phyloP scores from a whole-genome alignment of 768 basidiomycete species.

The Sporobolomyces phaffii region DNA sequence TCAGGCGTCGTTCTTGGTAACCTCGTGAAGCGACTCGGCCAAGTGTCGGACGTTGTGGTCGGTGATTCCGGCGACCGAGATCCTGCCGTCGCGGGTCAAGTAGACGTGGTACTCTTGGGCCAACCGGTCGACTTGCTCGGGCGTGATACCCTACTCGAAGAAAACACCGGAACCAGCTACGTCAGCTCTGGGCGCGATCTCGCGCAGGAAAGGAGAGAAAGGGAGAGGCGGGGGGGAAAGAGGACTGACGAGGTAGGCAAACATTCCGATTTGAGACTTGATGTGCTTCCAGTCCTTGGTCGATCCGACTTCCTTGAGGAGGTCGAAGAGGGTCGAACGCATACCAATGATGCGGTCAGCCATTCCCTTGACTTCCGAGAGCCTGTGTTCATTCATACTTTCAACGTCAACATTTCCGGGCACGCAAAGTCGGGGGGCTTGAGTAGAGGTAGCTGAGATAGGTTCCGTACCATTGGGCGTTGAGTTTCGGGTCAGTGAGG shows the following conservation, averaged over 20 bases:
- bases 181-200: background rate
- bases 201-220: background rate
- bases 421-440: no score
- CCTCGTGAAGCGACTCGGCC: constrained; percentile 42
- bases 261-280: constrained; percentile 93
- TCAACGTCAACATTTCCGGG: no score
- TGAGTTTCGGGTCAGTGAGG: constrained; percentile 65
- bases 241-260: constrained; percentile 47
- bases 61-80: constrained; percentile 43
- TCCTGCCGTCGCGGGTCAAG: constrained; percentile 40
- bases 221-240: background rate
- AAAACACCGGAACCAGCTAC: no score
- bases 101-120: constrained; percentile 42
- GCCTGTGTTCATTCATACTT: constrained; percentile 21
- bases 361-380: constrained; percentile 78
- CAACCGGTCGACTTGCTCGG: constrained; percentile 43
- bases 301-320: constrained; percentile 72
- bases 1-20: constrained; percentile 24
- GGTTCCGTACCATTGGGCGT: constrained; percentile 89
- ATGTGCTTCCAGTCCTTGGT: constrained; percentile 97
- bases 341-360: constrained; percentile 85
- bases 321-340: constrained; percentile 68
- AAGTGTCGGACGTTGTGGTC: constrained; percentile 41
- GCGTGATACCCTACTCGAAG: constrained; percentile 37
- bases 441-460: no score